phyloP scores from a whole-genome alignment of 73 alveolate species.

The Halteria grandinella region DNA sequence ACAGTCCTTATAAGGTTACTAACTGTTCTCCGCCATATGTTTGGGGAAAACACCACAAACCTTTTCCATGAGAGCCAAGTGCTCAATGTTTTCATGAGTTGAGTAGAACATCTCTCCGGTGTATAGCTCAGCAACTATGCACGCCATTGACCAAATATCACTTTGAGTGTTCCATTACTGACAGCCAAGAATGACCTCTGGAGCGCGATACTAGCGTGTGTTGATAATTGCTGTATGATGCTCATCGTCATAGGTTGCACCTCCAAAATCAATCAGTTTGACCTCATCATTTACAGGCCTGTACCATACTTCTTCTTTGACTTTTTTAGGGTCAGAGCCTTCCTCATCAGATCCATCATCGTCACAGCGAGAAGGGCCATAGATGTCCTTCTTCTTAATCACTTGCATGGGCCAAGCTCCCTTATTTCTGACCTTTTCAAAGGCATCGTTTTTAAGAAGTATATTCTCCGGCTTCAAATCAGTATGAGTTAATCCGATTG shows the following conservation, averaged over 20 bases:
- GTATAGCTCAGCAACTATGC: conserved; percentile 94
- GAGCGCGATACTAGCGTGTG: conserved; percentile 97
- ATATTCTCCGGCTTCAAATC: conserved; percentile 98
- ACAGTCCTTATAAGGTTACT: background rate
- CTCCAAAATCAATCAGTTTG: conserved; percentile 96
- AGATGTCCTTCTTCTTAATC: conserved; percentile 35
- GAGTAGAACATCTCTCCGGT: conserved; percentile 96
- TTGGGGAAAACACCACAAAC: conserved; percentile 90
- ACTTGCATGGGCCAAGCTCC: conserved; percentile 70
- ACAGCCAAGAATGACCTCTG: conserved; percentile 94
- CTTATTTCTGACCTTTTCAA: conserved; percentile 40
- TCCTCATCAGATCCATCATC: conserved; percentile 48
- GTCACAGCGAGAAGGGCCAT: conserved; percentile 28
- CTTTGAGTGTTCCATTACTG: conserved; percentile 87
- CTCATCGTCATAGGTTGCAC: conserved; percentile 85
- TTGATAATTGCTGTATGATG: conserved; percentile 89
- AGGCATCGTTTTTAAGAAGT: conserved; percentile 74
- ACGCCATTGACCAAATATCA: conserved; percentile 97
- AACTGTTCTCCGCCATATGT: conserved; percentile 88
- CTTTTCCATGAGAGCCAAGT: conserved; percentile 92
- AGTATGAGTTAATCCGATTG: conserved; percentile 90
- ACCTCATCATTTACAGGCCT: conserved; percentile 69
- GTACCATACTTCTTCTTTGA: conserved; percentile 40
- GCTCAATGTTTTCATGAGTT: conserved; percentile 93
- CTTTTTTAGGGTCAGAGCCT: conserved; percentile 19